Evolutionary conservation across 129 eudicot genomes (phyloP), one percentile per base, ranked within the genome.

Genomic region (Chrysanthemum makinoi): DNA sequence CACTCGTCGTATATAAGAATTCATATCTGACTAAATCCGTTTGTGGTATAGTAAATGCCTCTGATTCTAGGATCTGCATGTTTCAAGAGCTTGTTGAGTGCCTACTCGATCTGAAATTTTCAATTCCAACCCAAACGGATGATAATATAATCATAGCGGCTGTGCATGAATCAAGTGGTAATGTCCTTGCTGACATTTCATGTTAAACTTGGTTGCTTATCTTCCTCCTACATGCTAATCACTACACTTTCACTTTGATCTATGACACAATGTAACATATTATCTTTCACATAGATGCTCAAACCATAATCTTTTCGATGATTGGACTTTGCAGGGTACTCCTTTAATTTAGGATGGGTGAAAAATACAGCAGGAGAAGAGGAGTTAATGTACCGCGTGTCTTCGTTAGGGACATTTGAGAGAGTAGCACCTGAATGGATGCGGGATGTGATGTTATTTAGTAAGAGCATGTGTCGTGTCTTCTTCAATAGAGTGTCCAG

Each of bases 391-490:
- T 93, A 93, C 54, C 79, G 74, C 2, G 86, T 75, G 19, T 69
- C 81, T 44, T 87, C 98, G 6, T 39, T 89, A 75, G 98, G 98
- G 35, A 89, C 98, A 0, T 83, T 93, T 72, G 96, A 87, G 33
- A 87, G 82, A 64, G 88, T 93, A 46, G 98, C 98, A 18, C 98
- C 95, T 0, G 98, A 89, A 61, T 93, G 95, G 95, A 89, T 89
- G 98, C 79, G 82, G 48, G 96, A 87, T 13, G 85, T 66, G 18
- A n/a, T 93, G 14, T 78, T 78, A 58, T 89, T 93, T 73, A 80
- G 88, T 76, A 75, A 72, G 43, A 82, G 78, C 53, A 89, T 87
- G 95, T 87, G 87, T 66, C 81, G 86, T 7, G 11, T 84, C 74
- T 93, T 93, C 79, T 89, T 89, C 79, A 71, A 89, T 65, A 85